Percentiles rank a stretch among this genome's conserved stretches.
Evolutionary conservation across 768 basidiomycete genomes (phyloP).

Genomic region (Boletus subcaerulescens): DNA sequence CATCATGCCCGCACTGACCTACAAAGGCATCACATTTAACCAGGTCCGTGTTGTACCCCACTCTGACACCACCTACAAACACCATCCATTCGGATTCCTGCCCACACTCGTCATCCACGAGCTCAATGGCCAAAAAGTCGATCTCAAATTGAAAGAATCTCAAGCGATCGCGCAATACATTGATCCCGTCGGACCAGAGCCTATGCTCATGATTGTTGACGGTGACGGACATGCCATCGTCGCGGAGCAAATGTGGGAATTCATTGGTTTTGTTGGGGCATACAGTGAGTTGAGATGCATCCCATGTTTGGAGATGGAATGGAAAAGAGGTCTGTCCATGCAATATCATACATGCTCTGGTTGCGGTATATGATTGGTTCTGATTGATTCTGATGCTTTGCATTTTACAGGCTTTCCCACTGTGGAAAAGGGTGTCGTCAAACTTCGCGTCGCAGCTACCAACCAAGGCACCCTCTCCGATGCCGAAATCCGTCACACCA

Average conservation of each 20-base stretch:
- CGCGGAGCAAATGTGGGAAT: constrained; percentile 38
- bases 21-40: constrained; percentile 28
- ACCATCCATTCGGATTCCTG: constrained; percentile 32
- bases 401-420: constrained; percentile 24
- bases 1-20: constrained; percentile 28
- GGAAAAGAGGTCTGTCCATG: no score
- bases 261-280: constrained; percentile 23
- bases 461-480: constrained; percentile 24
- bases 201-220: no score
- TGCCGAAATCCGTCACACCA: constrained; percentile 16
- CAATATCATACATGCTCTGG: no score
- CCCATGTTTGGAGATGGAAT: no score
- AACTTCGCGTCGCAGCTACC: constrained; percentile 27
- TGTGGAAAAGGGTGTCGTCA: constrained; percentile 32
- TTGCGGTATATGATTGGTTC: neutral
- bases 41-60: constrained; percentile 27
- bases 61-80: constrained; percentile 26
- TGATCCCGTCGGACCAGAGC: no score
- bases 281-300: constrained; percentile 17
- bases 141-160: constrained; percentile 28
- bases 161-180: constrained; percentile 30
- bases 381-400: neutral
- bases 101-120: constrained; percentile 31
- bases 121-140: constrained; percentile 18
- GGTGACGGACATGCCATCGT: no score